Base-by-base conservation (phyloP, 371 early-diverging fungal genomes). In the Dichotomocladium elegans region DNA sequence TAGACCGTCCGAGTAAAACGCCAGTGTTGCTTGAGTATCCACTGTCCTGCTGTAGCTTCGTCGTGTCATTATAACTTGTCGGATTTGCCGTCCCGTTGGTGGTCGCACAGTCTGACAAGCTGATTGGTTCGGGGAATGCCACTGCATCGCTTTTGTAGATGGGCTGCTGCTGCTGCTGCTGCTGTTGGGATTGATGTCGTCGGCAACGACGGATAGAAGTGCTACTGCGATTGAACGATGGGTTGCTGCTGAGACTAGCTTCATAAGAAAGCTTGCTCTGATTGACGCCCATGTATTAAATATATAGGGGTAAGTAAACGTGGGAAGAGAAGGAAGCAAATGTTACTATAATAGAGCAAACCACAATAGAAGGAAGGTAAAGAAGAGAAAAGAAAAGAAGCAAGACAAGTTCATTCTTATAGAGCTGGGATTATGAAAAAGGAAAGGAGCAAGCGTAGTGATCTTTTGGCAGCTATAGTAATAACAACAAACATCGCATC, bases 41-140 rank as follows among this genome's bases (percentile, higher is more conserved):
- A 1, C 10, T 28, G 29, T 45, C 6, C 14, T 40, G 40, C 14
- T 45, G 28, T 14, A n/a, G 11, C 3, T 28, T 25, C 28, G 37
- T 55, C 55, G 55, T 55, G 47, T 47, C 47, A 55, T 46, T 55
- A 55, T 37, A 47, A 55, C 41, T 47, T 35, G 42, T 56, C 56
- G 56, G 56, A 56, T 56, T 50, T 31, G 41, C 14, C 31, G 47
- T 42, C 56, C 56, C 56, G 56, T 49, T 48, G 43, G 35, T 56
- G 30, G 56, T 56, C 49, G 56, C 43, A 56, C 56, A 56, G 46
- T 40, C 45, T 53, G 45, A 53, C 44, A 43, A 45, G 41, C n/a
- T n/a, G 37, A 21, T 37, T 37, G 37, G n/a, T 21, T 15, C 37
- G 21, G 37, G 4, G 17, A 17, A n/a, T 10, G n/a, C 37, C 37